Conservation (phyloP, 2,329 filamentous ascomycete genomes). For the Fusarium duplospermum region DNA sequence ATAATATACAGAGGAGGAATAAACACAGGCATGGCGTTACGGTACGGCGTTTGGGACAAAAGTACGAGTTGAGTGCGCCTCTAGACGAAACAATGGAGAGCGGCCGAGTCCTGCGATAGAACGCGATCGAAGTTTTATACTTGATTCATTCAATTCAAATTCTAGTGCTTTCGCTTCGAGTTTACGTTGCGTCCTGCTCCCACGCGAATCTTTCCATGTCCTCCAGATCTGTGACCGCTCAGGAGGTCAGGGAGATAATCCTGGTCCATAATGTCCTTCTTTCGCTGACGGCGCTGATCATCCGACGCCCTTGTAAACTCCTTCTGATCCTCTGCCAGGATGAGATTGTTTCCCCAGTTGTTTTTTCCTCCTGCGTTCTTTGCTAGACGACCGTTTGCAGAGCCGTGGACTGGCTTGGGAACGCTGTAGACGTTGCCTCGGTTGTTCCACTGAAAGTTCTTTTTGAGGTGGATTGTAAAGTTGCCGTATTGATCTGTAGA, state of each 20-base stretch:
- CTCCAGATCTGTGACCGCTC: constrained; percentile 77
- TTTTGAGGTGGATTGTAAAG: constrained; percentile 89
- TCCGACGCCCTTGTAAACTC: constrained; percentile 78
- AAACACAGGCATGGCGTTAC: constrained; percentile 33
- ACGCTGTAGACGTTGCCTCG: constrained; percentile 92
- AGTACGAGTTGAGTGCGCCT: constrained; percentile 6
- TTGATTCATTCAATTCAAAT: constrained; percentile 21
- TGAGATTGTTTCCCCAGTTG: constrained; percentile 86
- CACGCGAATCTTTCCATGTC: constrained; percentile 77
- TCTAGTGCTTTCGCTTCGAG: constrained; percentile 71
- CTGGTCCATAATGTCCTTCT: constrained; percentile 92
- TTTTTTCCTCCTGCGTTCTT: constrained; percentile 80
- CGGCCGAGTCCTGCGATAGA: neutral
- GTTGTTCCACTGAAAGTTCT: constrained; percentile 96
- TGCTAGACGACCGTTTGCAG: constrained; percentile 79
- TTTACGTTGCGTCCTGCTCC: constrained; percentile 91
- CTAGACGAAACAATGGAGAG: neutral
- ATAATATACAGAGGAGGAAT: constrained; percentile 40
- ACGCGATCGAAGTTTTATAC: neutral
- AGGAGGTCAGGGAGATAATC: constrained; percentile 90
- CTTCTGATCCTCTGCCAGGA: constrained; percentile 95
- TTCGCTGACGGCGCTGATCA: constrained; percentile 73
- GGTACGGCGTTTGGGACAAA: constrained; percentile 33
- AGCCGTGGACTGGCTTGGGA: constrained; percentile 88
- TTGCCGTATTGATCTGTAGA: constrained; percentile 83